Percentiles rank a stretch among this genome's conserved stretches.
These are phyloP conservation scores for Pseudisothecium myosuroides DNA, from an alignment of 225 moss, liverwort and hornwort genomes.

Conservation along the genomic window DNA sequence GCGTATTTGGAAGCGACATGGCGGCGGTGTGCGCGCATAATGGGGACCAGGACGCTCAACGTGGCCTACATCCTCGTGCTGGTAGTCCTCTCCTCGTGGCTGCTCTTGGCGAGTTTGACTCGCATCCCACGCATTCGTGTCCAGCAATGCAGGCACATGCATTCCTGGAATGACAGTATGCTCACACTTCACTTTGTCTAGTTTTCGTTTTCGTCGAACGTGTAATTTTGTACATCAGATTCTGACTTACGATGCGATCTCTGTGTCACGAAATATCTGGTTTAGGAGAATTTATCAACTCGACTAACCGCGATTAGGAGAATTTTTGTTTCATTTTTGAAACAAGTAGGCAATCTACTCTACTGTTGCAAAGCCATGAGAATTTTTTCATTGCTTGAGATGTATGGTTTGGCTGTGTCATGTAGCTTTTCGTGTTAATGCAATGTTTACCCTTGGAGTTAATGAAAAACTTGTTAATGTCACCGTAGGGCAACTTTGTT, in stretches of 20 bases:
- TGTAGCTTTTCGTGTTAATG: background rate
- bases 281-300: background rate
- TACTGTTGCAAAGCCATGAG: background rate
- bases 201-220: background rate
- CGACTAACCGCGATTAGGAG: background rate
- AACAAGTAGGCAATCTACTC: background rate
- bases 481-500: background rate
- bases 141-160: slow-evolving; percentile 16
- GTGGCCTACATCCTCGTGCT: slow-evolving; percentile 42
- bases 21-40: slow-evolving; percentile 31
- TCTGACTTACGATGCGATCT: background rate
- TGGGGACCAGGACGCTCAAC: slow-evolving; percentile 41
- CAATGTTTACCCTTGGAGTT: background rate
- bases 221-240: background rate
- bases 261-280: background rate
- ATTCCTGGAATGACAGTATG: slow-evolving; percentile 21
- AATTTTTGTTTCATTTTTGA: background rate
- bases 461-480: background rate
- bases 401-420: background rate
- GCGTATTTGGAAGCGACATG: slow-evolving; percentile 30
- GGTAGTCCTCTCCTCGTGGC: slow-evolving; percentile 46
- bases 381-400: background rate
- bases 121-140: slow-evolving; percentile 24
- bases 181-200: background rate
- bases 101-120: slow-evolving; percentile 42